Percentiles rank a stretch among this genome's conserved stretches.
These are phyloP conservation scores for Sclerotinia subarctica DNA, from an alignment of 2,329 filamentous ascomycete genomes.

Conservation along the genomic window DNA sequence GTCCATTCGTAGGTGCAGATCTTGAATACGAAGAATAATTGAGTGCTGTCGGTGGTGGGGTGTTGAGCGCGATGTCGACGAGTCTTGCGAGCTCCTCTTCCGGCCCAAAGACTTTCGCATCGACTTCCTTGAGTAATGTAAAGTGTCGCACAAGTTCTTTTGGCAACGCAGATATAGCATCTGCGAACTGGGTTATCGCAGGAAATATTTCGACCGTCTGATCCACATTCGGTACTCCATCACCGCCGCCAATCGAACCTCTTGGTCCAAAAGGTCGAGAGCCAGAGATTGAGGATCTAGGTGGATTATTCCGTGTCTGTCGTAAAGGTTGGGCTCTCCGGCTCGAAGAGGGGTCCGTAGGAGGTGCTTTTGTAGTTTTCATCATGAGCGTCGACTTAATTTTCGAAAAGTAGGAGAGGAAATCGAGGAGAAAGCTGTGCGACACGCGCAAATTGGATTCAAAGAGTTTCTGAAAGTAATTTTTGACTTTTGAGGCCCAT, in stretches of 20 bases:
- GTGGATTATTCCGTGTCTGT: slow-evolving; percentile 63
- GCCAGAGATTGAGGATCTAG: slow-evolving; percentile 51
- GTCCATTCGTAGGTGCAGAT: slow-evolving; percentile 33
- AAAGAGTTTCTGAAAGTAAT: slow-evolving; percentile 20
- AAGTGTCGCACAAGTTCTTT: slow-evolving; percentile 96
- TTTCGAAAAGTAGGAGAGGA: slow-evolving; percentile 20
- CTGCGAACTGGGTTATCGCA: slow-evolving; percentile 74
- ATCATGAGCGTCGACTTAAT: slow-evolving; percentile 33
- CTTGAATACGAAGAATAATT: slow-evolving; percentile 32
- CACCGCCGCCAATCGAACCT: slow-evolving; percentile 47
- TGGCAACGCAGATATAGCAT: slow-evolving; percentile 86
- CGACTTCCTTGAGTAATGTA: slow-evolving; percentile 93
- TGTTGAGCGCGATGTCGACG: slow-evolving; percentile 60
- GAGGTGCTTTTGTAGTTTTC: slow-evolving; percentile 37
- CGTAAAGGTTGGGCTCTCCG: slow-evolving; percentile 62
- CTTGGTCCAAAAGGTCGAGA: slow-evolving; percentile 43
- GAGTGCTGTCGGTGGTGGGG: slow-evolving; percentile 44
- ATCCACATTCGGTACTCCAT: slow-evolving; percentile 34
- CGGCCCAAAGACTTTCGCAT: slow-evolving; percentile 89
- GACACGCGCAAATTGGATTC: slow-evolving; percentile 25
- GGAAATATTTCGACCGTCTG: slow-evolving; percentile 66
- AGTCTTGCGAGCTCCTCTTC: slow-evolving; percentile 79
- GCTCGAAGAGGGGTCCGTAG: slow-evolving; percentile 43
- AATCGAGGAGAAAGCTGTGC: slow-evolving; percentile 27
- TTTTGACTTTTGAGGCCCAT: slow-evolving; percentile 28